phyloP scores from a whole-genome alignment of 2,329 filamentous ascomycete species.

The Meredithiella fracta region DNA sequence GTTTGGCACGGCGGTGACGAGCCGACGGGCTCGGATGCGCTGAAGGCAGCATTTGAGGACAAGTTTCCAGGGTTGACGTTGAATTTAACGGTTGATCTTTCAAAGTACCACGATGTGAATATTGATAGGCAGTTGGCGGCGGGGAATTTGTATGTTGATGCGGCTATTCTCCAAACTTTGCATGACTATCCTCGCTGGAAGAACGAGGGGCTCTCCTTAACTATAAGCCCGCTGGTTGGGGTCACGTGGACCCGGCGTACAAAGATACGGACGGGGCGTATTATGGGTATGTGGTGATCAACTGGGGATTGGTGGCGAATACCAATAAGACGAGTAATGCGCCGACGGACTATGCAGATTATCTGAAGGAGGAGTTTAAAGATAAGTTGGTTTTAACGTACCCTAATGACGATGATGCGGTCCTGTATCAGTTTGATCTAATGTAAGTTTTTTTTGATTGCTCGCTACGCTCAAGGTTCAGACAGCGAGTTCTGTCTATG shows the following conservation, averaged over 20 bases:
- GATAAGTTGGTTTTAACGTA: constrained; percentile 37
- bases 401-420: constrained; percentile 41
- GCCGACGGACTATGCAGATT: constrained; percentile 27
- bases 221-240: constrained; percentile 32
- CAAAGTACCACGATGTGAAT: constrained; percentile 35
- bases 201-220: constrained; percentile 29
- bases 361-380: constrained; percentile 33
- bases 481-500: no score
- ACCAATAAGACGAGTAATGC: constrained; percentile 21
- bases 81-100: constrained; percentile 37
- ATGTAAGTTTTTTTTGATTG: constrained; percentile 23
- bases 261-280: constrained; percentile 28
- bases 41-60: constrained; percentile 29
- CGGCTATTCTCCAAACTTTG: constrained; percentile 32
- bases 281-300: constrained; percentile 25
- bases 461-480: background rate
- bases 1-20: constrained; percentile 35
- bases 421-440: constrained; percentile 33
- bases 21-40: constrained; percentile 21
- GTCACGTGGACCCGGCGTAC: constrained; percentile 26
- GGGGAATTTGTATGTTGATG: constrained; percentile 27
- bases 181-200: constrained; percentile 38
- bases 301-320: constrained; percentile 25
- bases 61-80: constrained; percentile 34
- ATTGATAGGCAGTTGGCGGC: constrained; percentile 30